Conservation (phyloP, 2,329 filamentous ascomycete species). For the Pseudocercospora pini-densiflorae region DNA sequence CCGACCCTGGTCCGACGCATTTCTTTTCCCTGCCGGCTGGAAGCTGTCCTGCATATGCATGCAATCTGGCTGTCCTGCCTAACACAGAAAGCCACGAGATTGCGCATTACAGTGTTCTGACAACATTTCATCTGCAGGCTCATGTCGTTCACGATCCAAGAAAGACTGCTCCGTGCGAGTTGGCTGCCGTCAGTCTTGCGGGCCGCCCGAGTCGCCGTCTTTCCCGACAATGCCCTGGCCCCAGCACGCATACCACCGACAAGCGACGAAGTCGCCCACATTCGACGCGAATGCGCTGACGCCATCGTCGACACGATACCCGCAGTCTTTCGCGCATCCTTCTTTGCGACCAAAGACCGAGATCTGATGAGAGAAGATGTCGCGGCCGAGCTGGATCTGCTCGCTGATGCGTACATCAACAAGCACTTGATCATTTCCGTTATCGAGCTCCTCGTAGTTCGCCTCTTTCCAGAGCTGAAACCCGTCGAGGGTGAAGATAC, state of each 20-base stretch:
- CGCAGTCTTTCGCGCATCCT: slow-evolving; percentile 47
- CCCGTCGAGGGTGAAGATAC: slow-evolving; percentile 46
- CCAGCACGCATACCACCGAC: slow-evolving; percentile 66
- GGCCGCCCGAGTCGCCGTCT: slow-evolving; percentile 75
- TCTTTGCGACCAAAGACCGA: slow-evolving; percentile 46
- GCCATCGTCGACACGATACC: slow-evolving; percentile 58
- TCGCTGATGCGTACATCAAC: slow-evolving; percentile 86
- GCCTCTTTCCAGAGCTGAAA: slow-evolving; percentile 80
- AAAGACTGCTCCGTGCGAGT: slow-evolving; percentile 46
- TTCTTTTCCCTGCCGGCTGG: slow-evolving; percentile 17
- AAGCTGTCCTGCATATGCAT: slow-evolving; percentile 24
- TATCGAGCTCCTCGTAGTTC: slow-evolving; percentile 79
- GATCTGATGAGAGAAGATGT: slow-evolving; percentile 49
- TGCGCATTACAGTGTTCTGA: slow-evolving; percentile 9
- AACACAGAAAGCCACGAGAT: slow-evolving; percentile 20
- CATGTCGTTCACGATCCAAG: slow-evolving; percentile 51
- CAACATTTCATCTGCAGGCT: slow-evolving; percentile 42
- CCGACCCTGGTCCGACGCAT: slow-evolving; percentile 20
- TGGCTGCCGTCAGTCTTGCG: slow-evolving; percentile 59
- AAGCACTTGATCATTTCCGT: slow-evolving; percentile 86
- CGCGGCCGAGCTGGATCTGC: slow-evolving; percentile 65
- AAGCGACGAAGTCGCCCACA: slow-evolving; percentile 62
- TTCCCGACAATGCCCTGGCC: slow-evolving; percentile 81
- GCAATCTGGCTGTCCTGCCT: slow-evolving; percentile 25
- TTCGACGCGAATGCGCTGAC: slow-evolving; percentile 70